Evolutionary conservation across 768 basidiomycete species (phyloP).

Genomic region (Trametes coccinea): DNA sequence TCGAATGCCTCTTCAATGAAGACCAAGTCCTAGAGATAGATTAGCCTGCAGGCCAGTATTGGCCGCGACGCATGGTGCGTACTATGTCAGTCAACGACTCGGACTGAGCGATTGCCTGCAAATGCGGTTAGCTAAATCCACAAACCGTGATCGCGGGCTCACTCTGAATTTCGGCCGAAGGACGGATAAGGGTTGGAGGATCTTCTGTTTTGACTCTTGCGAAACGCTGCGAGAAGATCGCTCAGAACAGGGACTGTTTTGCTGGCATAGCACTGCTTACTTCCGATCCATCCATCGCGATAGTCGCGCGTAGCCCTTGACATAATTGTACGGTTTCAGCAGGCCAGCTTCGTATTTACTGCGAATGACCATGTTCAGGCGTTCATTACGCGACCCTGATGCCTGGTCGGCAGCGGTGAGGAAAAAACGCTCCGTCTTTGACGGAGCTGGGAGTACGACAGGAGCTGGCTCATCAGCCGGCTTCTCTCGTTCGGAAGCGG

Average conservation of each 20-base stretch:
- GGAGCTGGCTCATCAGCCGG: slow-evolving; percentile 45
- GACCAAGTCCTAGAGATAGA: slow-evolving; percentile 69
- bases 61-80: slow-evolving; percentile 28
- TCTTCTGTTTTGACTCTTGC: slow-evolving; percentile 88
- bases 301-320: slow-evolving; percentile 90
- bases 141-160: slow-evolving; percentile 26
- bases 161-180: slow-evolving; percentile 85
- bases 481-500: slow-evolving; percentile 30
- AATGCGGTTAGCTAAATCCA: slow-evolving; percentile 4
- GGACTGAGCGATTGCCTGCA: slow-evolving; percentile 70
- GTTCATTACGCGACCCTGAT: slow-evolving; percentile 85
- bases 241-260: no score
- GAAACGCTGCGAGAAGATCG: slow-evolving; percentile 58
- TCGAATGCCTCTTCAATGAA: slow-evolving; percentile 99
- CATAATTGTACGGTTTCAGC: slow-evolving; percentile 94
- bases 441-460: slow-evolving; percentile 66
- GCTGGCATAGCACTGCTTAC: slow-evolving; percentile 41
- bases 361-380: slow-evolving; percentile 87
- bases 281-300: slow-evolving; percentile 95
- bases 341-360: slow-evolving; percentile 97
- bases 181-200: slow-evolving; percentile 84
- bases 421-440: slow-evolving; percentile 85
- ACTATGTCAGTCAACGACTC: slow-evolving; percentile 78
- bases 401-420: slow-evolving; percentile 95
- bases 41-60: slow-evolving; percentile 6